Evolutionary conservation across 495 filamentous ascomycete species (phyloP).

Genomic region (Tuber microsphaerosporum): DNA sequence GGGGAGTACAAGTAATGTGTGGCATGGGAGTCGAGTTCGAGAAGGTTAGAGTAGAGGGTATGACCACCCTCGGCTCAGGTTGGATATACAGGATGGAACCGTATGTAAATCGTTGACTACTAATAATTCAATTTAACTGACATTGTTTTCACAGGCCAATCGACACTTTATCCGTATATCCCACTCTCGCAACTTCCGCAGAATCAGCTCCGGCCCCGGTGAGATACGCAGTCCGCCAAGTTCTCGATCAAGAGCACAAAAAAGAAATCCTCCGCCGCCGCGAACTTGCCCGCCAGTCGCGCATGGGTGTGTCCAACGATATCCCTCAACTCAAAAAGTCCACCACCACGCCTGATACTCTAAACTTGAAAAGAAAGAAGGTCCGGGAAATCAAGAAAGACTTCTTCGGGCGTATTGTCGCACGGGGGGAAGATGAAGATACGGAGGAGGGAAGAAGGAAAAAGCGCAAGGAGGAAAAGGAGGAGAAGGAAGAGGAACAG

Average conservation of each 20-base stretch:
- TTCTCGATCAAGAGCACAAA: constrained; percentile 78
- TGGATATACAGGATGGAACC: constrained; percentile 96
- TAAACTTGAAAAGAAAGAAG: constrained; percentile 41
- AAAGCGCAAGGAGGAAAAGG: constrained; percentile 42
- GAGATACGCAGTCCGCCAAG: constrained; percentile 82
- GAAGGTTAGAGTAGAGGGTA: constrained; percentile 68
- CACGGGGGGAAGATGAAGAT: constrained; percentile 40
- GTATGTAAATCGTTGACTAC: constrained; percentile 48
- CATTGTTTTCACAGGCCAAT: constrained; percentile 50
- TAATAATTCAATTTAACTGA: constrained; percentile 22
- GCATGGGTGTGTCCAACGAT: constrained; percentile 44
- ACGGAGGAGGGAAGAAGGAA: constrained; percentile 39
- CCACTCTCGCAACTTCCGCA: constrained; percentile 46
- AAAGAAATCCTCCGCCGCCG: constrained; percentile 59
- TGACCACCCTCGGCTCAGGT: constrained; percentile 48
- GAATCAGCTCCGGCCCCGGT: constrained; percentile 55
- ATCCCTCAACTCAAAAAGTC: constrained; percentile 39
- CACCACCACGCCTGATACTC: constrained; percentile 44
- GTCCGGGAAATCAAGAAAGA: constrained; percentile 60
- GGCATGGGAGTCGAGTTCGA: constrained; percentile 76
- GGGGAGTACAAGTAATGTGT: constrained; percentile 71
- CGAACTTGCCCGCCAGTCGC: constrained; percentile 52
- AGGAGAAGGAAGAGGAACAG: constrained; percentile 48
- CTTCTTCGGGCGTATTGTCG: constrained; percentile 57
- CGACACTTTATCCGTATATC: constrained; percentile 60